These are phyloP conservation scores for Cardiospermum halicacabum DNA, from an alignment of 345 rosid species.

Conservation along the genomic window DNA sequence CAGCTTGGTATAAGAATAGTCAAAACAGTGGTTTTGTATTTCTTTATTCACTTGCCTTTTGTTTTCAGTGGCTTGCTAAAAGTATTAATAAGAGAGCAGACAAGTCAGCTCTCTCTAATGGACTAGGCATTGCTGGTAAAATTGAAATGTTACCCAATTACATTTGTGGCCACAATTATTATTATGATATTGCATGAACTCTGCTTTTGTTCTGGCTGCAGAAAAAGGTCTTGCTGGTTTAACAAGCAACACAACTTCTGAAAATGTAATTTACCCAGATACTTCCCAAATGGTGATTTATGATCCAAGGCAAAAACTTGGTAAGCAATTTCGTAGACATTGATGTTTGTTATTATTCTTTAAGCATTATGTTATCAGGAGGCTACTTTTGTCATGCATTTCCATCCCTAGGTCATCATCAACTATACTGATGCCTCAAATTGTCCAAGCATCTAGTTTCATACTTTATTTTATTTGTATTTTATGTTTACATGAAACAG, in stretches of 20 bases:
- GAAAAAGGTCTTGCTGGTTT: constrained; percentile 33
- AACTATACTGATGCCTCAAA: not conserved
- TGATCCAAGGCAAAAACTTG: constrained; percentile 71
- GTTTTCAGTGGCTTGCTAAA: constrained; percentile 65
- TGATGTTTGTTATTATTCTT: not conserved
- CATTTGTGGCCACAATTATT: constrained; percentile 2
- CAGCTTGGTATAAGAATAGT: not conserved
- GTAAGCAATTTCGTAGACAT: constrained; percentile 23
- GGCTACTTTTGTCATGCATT: not conserved
- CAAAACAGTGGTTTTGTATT: not conserved
- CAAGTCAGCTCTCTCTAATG: constrained; percentile 45
- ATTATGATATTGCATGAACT: constrained; percentile 9
- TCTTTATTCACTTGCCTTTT: constrained; percentile 9
- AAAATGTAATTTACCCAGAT: constrained; percentile 56
- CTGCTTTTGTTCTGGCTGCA: constrained; percentile 15
- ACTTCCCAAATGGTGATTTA: constrained; percentile 64
- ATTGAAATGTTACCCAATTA: constrained; percentile 2
- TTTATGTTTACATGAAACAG: not conserved
- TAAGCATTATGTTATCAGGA: not conserved
- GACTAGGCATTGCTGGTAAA: constrained; percentile 45
- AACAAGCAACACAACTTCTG: constrained; percentile 39
- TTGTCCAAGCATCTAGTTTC: not conserved
- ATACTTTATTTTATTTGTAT: too few relatives aligned
- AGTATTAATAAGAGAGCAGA: constrained; percentile 67
- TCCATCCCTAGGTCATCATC: not conserved